Base-by-base conservation (phyloP, 495 filamentous ascomycete species). In the Aspergillus ostianus region DNA sequence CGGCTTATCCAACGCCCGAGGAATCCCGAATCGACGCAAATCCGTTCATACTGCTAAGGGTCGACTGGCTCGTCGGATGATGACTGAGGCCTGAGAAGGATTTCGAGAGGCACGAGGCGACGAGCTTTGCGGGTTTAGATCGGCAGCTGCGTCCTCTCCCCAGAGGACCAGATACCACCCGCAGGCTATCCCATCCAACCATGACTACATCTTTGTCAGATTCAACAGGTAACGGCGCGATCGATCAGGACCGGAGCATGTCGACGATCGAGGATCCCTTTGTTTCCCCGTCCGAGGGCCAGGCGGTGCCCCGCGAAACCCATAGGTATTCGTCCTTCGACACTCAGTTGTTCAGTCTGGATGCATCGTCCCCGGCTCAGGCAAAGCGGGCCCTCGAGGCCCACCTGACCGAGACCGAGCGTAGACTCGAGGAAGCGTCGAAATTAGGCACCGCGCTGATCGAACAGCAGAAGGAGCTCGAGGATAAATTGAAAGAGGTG, bases 371-470 rank as follows among this genome's bases (percentile, higher is more conserved):
- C 0, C 91, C 93, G 36, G 84, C 87, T 32, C 92, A 97, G 65
- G 89, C 91, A 6, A 94, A 90, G 70, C 87, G 89, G 52, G 91
- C 92, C 32, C 80, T 98, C 30, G 88, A 97, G 74, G 92, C 92
- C 47, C 95, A 97, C 73, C 79, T 98, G 41, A 84, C 86, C 26
- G 95, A 98, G 70, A 96, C 93, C 0, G 90, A 95, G 59, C 87
- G 92, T 55, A 82, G 93, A 59, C 86, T 98, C 64, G 89, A 96
- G 69, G 92, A 96, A 68, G 90, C 94, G 4, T 93, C 89, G 5
- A 92, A 88, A 66, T 73, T 98, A 44, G 94, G 94, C 46, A 92
- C 86, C 17, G 86, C 90, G 1, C 83, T 98, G 12, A 83, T 97
- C 19, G 83, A 90, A 53, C 95, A 98, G 70, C 87, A 89, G 60